These are phyloP conservation scores for Penicillium maclennaniae DNA, from an alignment of 495 filamentous ascomycete species.

Conservation along the genomic window DNA sequence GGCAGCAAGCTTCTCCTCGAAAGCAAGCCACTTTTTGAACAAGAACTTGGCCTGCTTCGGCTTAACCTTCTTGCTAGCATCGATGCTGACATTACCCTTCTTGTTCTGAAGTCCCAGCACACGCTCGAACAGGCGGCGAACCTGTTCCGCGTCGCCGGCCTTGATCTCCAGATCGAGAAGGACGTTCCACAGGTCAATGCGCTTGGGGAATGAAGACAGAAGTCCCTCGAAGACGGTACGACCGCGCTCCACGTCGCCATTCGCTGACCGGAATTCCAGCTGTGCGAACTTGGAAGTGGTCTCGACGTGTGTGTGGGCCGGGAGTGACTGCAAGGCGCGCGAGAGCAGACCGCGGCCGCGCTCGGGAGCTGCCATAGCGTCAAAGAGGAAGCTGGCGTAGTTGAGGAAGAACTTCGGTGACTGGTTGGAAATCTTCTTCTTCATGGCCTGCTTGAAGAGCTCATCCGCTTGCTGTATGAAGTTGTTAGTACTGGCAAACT, in stretches of 20 bases:
- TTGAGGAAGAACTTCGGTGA: constrained; percentile 82
- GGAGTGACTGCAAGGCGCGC: constrained; percentile 82
- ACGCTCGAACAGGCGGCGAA: constrained; percentile 77
- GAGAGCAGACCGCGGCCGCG: constrained; percentile 76
- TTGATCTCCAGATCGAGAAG: constrained; percentile 82
- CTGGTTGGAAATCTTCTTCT: constrained; percentile 73
- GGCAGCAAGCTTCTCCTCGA: constrained; percentile 59
- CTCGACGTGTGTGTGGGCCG: constrained; percentile 63
- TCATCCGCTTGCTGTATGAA: constrained; percentile 73
- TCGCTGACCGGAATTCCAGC: constrained; percentile 79
- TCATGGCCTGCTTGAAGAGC: constrained; percentile 78
- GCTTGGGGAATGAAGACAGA: constrained; percentile 78
- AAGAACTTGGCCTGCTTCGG: constrained; percentile 71
- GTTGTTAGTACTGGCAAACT: constrained; percentile 27
- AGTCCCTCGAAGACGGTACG: constrained; percentile 92
- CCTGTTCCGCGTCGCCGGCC: constrained; percentile 56
- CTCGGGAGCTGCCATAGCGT: constrained; percentile 59
- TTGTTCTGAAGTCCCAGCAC: constrained; percentile 53
- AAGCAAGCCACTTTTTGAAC: constrained; percentile 79
- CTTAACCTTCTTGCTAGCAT: constrained; percentile 52
- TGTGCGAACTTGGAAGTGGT: constrained; percentile 84
- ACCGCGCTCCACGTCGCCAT: constrained; percentile 85
- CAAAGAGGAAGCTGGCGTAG: constrained; percentile 89
- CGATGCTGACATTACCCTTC: constrained; percentile 46
- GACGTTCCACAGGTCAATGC: constrained; percentile 88